These are phyloP conservation scores for Cladosporium sp. DNA, from an alignment of 2,329 filamentous ascomycete genomes.

Conservation along the genomic window DNA sequence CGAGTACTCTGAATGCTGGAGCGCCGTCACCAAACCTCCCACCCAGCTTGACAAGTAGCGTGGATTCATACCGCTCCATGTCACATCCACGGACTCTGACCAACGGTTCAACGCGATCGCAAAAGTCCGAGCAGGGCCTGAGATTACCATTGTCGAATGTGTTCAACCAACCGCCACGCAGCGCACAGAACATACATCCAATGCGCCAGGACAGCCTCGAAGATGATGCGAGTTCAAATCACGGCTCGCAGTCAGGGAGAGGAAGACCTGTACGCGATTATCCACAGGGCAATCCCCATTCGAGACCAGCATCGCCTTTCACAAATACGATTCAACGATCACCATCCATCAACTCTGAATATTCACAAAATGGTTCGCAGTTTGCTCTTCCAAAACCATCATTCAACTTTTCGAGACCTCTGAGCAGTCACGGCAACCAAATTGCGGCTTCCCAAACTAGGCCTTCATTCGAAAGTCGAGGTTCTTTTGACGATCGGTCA, in stretches of 20 bases:
- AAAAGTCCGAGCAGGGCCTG: constrained; percentile 31
- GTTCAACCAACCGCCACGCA: constrained; percentile 44
- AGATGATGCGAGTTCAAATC: constrained; percentile 62
- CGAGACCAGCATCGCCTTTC: constrained; percentile 61
- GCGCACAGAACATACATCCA: constrained; percentile 48
- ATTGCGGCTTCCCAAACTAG: constrained; percentile 37
- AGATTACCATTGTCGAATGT: constrained; percentile 38
- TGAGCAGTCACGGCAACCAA: constrained; percentile 64
- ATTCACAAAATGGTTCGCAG: constrained; percentile 60
- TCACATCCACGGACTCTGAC: constrained; percentile 43
- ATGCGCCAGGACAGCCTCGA: constrained; percentile 56
- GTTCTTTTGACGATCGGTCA: constrained; percentile 27
- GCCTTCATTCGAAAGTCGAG: constrained; percentile 29
- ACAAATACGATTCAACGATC: constrained; percentile 68
- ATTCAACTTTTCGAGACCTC: constrained; percentile 91
- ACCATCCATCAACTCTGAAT: constrained; percentile 81
- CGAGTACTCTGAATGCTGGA: constrained; percentile 41
- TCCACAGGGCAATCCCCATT: constrained; percentile 68
- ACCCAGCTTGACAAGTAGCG: constrained; percentile 38
- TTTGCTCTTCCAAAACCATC: constrained; percentile 65
- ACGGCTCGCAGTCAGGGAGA: constrained; percentile 56
- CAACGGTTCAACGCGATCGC: constrained; percentile 37
- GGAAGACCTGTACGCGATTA: constrained; percentile 72
- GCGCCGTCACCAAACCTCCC: constrained; percentile 44
- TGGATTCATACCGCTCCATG: constrained; percentile 40